Evolutionary conservation across 169 alveolate species (phyloP).

Genomic region (Pseudocohnilembus persalinus): DNA sequence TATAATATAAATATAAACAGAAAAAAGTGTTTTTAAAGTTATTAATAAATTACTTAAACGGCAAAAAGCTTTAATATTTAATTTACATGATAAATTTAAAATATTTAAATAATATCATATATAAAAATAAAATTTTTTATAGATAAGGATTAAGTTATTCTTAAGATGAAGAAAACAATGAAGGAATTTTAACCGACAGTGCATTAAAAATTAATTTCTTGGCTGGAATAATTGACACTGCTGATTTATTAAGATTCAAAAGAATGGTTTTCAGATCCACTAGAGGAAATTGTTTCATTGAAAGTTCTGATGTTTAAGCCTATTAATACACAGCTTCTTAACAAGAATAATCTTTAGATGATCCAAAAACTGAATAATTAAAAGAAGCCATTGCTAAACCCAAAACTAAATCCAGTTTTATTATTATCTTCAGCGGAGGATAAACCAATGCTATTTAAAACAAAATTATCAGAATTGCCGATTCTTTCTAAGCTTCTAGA

Average conservation of each 20-base stretch:
- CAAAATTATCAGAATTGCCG: slow-evolving; percentile 35
- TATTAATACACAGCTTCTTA: slow-evolving; percentile 71
- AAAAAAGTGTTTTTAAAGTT: background rate
- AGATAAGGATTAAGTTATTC: slow-evolving; percentile 34
- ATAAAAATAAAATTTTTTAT: slow-evolving; percentile 29
- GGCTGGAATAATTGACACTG: slow-evolving; percentile 94
- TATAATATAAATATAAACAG: background rate
- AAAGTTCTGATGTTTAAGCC: too few relatives aligned
- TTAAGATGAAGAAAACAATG: slow-evolving; percentile 10
- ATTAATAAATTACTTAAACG: slow-evolving; percentile 38
- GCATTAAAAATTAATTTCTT: slow-evolving; percentile 73
- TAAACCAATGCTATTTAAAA: slow-evolving; percentile 6
- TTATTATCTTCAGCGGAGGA: slow-evolving; percentile 38
- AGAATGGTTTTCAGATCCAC: slow-evolving; percentile 96
- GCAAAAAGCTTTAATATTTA: slow-evolving; percentile 26
- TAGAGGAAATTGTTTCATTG: slow-evolving; percentile 95
- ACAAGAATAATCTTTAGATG: background rate
- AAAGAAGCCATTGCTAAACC: slow-evolving; percentile 24
- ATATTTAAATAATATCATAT: slow-evolving; percentile 29
- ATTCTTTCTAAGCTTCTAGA: slow-evolving; percentile 39
- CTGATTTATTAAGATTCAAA: slow-evolving; percentile 92
- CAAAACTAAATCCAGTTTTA: background rate
- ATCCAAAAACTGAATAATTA: slow-evolving; percentile 49
- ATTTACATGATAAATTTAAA: slow-evolving; percentile 42
- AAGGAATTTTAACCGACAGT: slow-evolving; percentile 8